phyloP scores from a whole-genome alignment of 2,329 filamentous ascomycete genomes.

The Penicillium sclerotigenum region DNA sequence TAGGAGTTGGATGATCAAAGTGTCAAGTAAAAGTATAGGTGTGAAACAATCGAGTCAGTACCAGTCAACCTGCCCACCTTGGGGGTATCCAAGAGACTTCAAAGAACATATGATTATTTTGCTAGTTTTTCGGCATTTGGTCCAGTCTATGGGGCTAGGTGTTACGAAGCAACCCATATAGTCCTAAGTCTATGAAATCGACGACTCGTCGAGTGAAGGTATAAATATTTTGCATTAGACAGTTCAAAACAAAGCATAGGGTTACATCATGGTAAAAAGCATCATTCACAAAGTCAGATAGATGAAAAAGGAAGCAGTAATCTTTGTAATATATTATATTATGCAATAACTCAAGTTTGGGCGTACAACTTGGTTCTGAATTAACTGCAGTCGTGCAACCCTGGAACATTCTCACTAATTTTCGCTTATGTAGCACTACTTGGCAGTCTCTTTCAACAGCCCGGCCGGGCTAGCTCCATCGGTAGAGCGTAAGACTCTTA shows the following conservation, averaged over 20 bases:
- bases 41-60: background rate
- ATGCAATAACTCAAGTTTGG: background rate
- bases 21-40: background rate
- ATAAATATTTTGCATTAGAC: too few species aligned
- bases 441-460: background rate
- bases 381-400: too few species aligned
- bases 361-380: too few species aligned
- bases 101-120: background rate
- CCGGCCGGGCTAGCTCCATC: conserved; percentile 49
- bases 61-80: background rate
- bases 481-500: conserved; percentile 37
- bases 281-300: background rate
- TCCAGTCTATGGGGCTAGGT: background rate
- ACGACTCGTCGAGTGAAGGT: background rate
- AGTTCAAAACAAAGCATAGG: background rate
- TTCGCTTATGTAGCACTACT: background rate
- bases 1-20: background rate
- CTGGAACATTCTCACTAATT: too few species aligned
- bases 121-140: background rate
- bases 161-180: accelerated
- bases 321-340: background rate
- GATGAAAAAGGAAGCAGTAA: background rate
- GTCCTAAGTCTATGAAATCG: accelerated
- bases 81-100: too few species aligned
- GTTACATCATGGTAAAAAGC: background rate